Conservation (phyloP, 2,329 filamentous ascomycete species). For the Botryotinia narcissicola region DNA sequence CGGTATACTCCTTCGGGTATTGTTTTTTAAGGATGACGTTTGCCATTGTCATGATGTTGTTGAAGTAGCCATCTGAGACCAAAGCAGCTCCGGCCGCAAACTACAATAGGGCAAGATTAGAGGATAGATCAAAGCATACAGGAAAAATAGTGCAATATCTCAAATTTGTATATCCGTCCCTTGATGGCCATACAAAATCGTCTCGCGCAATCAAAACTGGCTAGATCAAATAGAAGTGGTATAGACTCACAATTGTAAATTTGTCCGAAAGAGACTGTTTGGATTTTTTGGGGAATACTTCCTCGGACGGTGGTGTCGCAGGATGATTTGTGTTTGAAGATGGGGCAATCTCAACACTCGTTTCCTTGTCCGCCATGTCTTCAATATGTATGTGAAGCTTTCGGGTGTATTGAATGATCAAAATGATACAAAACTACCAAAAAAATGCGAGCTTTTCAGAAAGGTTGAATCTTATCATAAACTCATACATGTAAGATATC, state of each 20-base stretch:
- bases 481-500: not conserved
- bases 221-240: not conserved
- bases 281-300: slow-evolving; percentile 24
- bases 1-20: slow-evolving; percentile 29
- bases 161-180: not conserved
- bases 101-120: slow-evolving; percentile 18
- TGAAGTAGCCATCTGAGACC: slow-evolving; percentile 40
- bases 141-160: not conserved
- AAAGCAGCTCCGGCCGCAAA: slow-evolving; percentile 38
- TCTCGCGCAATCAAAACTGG: not conserved
- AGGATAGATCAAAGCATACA: not conserved
- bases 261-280: slow-evolving; percentile 34
- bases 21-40: slow-evolving; percentile 38
- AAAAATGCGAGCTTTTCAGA: not conserved
- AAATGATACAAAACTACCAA: not conserved
- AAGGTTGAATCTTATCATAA: not conserved
- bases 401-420: not conserved
- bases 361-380: slow-evolving; percentile 2
- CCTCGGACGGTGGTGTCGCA: slow-evolving; percentile 9
- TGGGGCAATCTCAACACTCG: not conserved
- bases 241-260: slow-evolving; percentile 32
- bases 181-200: not conserved
- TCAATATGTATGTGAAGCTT: not conserved
- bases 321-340: not conserved
- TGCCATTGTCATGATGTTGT: slow-evolving; percentile 40